Percentiles rank a stretch among this genome's conserved stretches.
Evolutionary conservation across 495 filamentous ascomycete genomes (phyloP).

Genomic region (Oidiodendron maius): DNA sequence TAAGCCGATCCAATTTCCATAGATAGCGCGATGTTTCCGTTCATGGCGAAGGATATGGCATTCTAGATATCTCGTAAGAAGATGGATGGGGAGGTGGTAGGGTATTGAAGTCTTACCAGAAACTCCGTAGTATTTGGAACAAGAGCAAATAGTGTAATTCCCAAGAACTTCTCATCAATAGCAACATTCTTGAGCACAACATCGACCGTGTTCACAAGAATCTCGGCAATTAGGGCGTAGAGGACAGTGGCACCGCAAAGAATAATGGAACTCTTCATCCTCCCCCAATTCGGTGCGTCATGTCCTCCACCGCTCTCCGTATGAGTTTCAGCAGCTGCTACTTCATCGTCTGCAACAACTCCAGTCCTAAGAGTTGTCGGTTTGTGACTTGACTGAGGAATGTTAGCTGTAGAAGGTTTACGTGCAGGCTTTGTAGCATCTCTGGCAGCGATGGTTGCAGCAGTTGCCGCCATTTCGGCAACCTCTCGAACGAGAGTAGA

Average conservation of each 20-base stretch:
- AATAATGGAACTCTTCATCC: constrained; percentile 81
- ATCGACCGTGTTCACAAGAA: constrained; percentile 93
- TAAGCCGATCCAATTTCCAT: constrained; percentile 99
- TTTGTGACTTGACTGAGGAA: constrained; percentile 20
- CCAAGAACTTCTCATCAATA: constrained; percentile 96
- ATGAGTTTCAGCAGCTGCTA: constrained; percentile 43
- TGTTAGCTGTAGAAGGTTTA: constrained; percentile 34
- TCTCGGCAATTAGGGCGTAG: constrained; percentile 95
- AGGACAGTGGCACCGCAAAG: constrained; percentile 84
- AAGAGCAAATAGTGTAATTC: constrained; percentile 93
- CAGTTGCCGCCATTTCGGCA: constrained; percentile 87
- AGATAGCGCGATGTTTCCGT: constrained; percentile 97
- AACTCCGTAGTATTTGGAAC: constrained; percentile 99
- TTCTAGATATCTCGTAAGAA: constrained; percentile 56
- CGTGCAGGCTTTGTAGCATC: constrained; percentile 56
- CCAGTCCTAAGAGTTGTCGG: constrained; percentile 17
- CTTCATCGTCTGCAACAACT: constrained; percentile 25
- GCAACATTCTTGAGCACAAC: constrained; percentile 83
- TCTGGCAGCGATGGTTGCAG: constrained; percentile 79
- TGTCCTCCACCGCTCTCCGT: constrained; percentile 63
- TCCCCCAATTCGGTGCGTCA: constrained; percentile 97
- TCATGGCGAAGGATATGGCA: constrained; percentile 99
- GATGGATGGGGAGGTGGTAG: constrained; percentile 1
- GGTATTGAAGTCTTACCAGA: constrained; percentile 51
- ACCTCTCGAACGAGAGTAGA: constrained; percentile 73